Conservation (phyloP, 148 eudicot species). For the Rhododendron henanense region DNA sequence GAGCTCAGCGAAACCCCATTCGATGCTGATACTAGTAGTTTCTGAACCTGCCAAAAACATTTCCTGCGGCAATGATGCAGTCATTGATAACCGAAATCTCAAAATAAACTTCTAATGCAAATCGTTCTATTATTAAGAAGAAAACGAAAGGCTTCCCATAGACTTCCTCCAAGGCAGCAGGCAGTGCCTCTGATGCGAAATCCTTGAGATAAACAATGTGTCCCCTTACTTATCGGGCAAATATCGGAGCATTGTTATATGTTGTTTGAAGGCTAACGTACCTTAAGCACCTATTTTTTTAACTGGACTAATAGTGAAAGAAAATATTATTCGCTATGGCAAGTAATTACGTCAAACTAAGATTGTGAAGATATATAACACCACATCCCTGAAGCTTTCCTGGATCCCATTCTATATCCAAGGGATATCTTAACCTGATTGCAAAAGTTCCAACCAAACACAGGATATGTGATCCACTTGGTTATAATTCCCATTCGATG, state of each 20-base stretch:
- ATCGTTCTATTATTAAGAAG: not conserved
- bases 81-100: not conserved
- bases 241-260: not conserved
- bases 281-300: not conserved
- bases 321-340: no score
- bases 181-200: not conserved
- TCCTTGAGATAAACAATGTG: not conserved
- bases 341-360: no score
- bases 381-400: not conserved
- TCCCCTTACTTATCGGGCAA: not conserved
- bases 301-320: no score
- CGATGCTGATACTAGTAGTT: not conserved
- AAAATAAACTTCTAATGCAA: not conserved
- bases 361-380: no score
- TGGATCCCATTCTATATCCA: not conserved
- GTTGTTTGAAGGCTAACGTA: not conserved
- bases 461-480: not conserved
- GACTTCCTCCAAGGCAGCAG: not conserved
- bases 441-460: not conserved
- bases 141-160: not conserved
- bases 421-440: not conserved
- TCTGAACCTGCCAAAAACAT: conserved; percentile 6
- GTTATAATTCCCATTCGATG: no score
- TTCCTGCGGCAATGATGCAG: not conserved
- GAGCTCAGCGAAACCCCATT: conserved; percentile 6